Base-by-base conservation (phyloP, 2,329 filamentous ascomycete genomes). In the Epichloe sibirici region DNA sequence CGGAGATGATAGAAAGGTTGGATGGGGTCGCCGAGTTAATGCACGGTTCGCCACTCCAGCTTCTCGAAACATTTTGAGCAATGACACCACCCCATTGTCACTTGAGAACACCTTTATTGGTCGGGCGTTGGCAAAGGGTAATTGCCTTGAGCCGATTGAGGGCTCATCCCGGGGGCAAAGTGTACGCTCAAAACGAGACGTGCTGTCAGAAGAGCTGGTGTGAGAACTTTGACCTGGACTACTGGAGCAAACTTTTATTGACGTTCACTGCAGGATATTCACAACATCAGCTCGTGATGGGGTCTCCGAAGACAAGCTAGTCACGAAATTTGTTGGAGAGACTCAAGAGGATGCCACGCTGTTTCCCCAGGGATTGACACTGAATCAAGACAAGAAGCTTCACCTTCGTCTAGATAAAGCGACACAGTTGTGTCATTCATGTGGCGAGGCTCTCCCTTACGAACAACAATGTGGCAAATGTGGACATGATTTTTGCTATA, bases 401-500 rank as follows among this genome's bases (percentile, higher is more conserved):
- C 31, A 55, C 59, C 45, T 53, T 54, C 39, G 46, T 44, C 50
- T 50, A 6, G 53, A 54, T 45, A 66, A 64, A 53, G 58, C 61
- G 44, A 59, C 62, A 42, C 70, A 68, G 50, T 62, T 72, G 28
- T 81, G 77, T 55, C 77, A 79, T 57, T 63, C 74, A 9, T 81
- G 77, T 57, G 71, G 70, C 12, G 67, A 69, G 45, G 65, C 63
- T 42, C 67, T 73, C 39, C 64, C 59, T 45, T 63, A 66, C 12
- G 63, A 66, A 34, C 64, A 64, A 8, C 66, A 67, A 45, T 81
- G 76, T 57, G 60, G 65, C 34, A 69, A 68, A 43, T 81, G 77
- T 57, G 74, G 73, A 1, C 78, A 81, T 59, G 68, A 66, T 9
- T 69, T 76, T 15, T 81, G 77, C 57, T 56, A 63, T 35, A 72